Evolutionary conservation across 495 filamentous ascomycete genomes (phyloP).

Genomic region (Diplogelasinospora grovesii): DNA sequence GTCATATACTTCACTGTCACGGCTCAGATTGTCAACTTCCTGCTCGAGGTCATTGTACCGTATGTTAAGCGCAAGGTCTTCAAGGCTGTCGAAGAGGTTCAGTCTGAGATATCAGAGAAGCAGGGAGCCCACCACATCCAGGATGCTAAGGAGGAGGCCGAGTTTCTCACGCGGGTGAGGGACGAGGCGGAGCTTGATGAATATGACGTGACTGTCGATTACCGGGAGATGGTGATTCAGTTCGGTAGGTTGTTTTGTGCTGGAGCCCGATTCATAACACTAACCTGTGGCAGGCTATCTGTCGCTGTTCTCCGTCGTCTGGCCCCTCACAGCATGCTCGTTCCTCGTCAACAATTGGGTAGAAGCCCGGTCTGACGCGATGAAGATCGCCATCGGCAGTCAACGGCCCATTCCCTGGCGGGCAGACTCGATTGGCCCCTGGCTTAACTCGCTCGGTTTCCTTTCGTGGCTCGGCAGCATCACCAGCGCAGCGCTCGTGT

Average conservation of each 20-base stretch:
- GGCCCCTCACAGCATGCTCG: slow-evolving; percentile 81
- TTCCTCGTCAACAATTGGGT: slow-evolving; percentile 97
- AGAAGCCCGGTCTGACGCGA: slow-evolving; percentile 84
- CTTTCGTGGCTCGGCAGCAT: slow-evolving; percentile 87
- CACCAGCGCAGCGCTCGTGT: slow-evolving; percentile 76
- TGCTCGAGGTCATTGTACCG: slow-evolving; percentile 80
- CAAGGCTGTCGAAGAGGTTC: slow-evolving; percentile 66
- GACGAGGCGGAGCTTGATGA: slow-evolving; percentile 77
- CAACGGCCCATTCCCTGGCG: slow-evolving; percentile 80
- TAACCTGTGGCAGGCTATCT: slow-evolving; percentile 59
- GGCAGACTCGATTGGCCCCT: slow-evolving; percentile 90
- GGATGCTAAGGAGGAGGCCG: slow-evolving; percentile 66
- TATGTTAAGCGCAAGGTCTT: slow-evolving; percentile 69
- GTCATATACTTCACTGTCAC: slow-evolving; percentile 97
- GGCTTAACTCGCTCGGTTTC: slow-evolving; percentile 82
- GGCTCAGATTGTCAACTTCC: slow-evolving; percentile 84
- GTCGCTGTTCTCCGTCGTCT: slow-evolving; percentile 86
- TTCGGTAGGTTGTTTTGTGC: slow-evolving; percentile 36
- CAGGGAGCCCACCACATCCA: slow-evolving; percentile 31
- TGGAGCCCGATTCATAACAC: slow-evolving; percentile 3
- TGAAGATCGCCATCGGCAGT: slow-evolving; percentile 90
- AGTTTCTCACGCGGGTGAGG: slow-evolving; percentile 74
- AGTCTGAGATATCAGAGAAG: slow-evolving; percentile 49
- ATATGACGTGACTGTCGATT: slow-evolving; percentile 83
- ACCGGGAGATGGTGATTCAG: slow-evolving; percentile 93